Base-by-base conservation (phyloP, 495 filamentous ascomycete genomes). In the Penicillium soppii region DNA sequence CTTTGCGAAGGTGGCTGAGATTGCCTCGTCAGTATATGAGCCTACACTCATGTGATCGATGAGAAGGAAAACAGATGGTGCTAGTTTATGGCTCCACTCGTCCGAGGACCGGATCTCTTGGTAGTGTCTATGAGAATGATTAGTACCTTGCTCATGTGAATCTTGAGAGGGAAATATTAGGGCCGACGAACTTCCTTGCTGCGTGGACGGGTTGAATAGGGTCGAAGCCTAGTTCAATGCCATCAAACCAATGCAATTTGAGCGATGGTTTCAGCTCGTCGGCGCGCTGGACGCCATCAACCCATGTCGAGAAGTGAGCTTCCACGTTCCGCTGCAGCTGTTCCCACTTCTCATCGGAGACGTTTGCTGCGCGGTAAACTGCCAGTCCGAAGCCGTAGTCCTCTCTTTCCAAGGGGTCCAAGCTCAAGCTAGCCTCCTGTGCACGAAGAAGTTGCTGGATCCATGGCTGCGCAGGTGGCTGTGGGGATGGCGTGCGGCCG, bases 191-290 rank as follows among this genome's bases (percentile, higher is more conserved):
- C 41, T 5, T 43, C 15, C 26, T 29, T 29, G 41, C 41, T 30
- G 41, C 41, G 15, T n/a, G 3, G 4, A 30, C n/a, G 4, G 37
- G 54, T 20, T 43, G 45, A 3, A n/a, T 23, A 17, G 13, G 22
- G 7, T 43, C 40, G 15, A 29, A 52, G 17, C 47, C 39, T 20
- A 52, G 42, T n/a, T 54, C 56, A 5, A 43, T 54, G 10, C 57
- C 39, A 50, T 58, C 54, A 19, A 61, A 49, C 61, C 61, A 64
- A 35, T 61, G 43, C 42, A 64, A 22, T n/a, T 29, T 52, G 15
- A 53, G 46, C 15, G 47, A 45, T 38, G 35, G 26, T 16, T 48
- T 54, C 8, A 58, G 20, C 13, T 39, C 20, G 23, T 55, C 57
- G 0, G 50, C 53, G 5, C 49, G 36, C 15, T 48, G 23, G 16